Conservation (phyloP, 192 early-diverging fungal genomes). For the Tieghemiomyces parasiticus region DNA sequence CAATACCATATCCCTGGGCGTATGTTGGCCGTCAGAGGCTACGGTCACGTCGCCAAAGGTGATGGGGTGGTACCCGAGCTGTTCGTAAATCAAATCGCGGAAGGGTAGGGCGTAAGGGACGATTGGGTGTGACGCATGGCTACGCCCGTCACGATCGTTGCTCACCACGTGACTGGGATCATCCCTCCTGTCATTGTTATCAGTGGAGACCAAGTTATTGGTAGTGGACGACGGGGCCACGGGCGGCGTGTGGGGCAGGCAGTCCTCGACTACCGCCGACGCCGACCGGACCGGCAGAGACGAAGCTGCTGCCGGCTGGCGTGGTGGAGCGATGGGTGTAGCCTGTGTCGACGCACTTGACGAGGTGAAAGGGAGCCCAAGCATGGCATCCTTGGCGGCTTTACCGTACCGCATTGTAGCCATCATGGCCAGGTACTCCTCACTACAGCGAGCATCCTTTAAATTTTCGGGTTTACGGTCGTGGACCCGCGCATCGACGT, state of each 20-base stretch:
- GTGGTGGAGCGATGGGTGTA: too few species aligned
- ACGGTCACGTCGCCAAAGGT: conserved; percentile 56
- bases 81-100: conserved; percentile 23
- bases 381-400: too few species aligned
- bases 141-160: too few species aligned
- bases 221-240: too few species aligned
- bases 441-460: conserved; percentile 8
- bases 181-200: too few species aligned
- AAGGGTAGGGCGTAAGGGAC: too few species aligned
- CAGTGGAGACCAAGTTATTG: too few species aligned
- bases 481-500: conserved; percentile 30
- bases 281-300: neutral
- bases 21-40: conserved; percentile 23
- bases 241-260: neutral
- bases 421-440: conserved; percentile 43
- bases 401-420: conserved; percentile 28
- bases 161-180: too few species aligned
- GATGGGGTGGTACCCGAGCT: conserved; percentile 54
- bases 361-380: too few species aligned
- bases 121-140: too few species aligned
- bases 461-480: conserved; percentile 5
- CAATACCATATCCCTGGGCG: conserved; percentile 44
- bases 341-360: too few species aligned
- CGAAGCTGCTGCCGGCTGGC: too few species aligned
- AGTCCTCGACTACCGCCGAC: neutral